These are phyloP conservation scores for Fusarium tuaranense DNA, from an alignment of 2,329 filamentous ascomycete species.

Conservation along the genomic window DNA sequence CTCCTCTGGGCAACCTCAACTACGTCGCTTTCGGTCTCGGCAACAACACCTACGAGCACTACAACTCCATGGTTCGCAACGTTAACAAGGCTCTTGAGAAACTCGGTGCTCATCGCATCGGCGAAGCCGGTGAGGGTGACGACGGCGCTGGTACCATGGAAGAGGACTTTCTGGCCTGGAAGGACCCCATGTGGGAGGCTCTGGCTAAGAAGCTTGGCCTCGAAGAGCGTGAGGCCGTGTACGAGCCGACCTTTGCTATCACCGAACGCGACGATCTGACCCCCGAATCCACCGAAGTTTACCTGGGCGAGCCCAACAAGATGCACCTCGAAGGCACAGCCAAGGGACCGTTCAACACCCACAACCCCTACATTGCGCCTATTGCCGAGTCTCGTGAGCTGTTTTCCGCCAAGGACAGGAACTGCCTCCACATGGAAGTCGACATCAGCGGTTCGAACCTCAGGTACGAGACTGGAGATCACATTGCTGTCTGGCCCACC, in stretches of 20 bases:
- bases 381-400: conserved; percentile 92
- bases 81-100: conserved; percentile 85
- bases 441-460: conserved; percentile 91
- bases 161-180: conserved; percentile 99
- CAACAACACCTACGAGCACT: conserved; percentile 99
- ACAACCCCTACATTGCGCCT: conserved; percentile 97
- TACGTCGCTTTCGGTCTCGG: conserved; percentile 96
- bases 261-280: conserved; percentile 80
- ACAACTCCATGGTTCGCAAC: conserved; percentile 97
- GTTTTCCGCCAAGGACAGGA: conserved; percentile 89
- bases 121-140: conserved; percentile 92
- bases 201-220: conserved; percentile 86
- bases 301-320: conserved; percentile 95
- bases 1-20: conserved; percentile 84
- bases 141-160: conserved; percentile 99
- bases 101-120: conserved; percentile 86
- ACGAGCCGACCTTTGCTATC: conserved; percentile 92
- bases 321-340: conserved; percentile 88
- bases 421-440: conserved; percentile 97
- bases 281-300: conserved; percentile 83
- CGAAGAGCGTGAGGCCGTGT: conserved; percentile 95
- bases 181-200: conserved; percentile 97
- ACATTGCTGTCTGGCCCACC: conserved; percentile 97
- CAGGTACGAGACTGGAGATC: conserved; percentile 95
- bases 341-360: conserved; percentile 93